These are phyloP conservation scores for Dendrobium huoshanense DNA, from an alignment of 106 monocot genomes.

Conservation along the genomic window DNA sequence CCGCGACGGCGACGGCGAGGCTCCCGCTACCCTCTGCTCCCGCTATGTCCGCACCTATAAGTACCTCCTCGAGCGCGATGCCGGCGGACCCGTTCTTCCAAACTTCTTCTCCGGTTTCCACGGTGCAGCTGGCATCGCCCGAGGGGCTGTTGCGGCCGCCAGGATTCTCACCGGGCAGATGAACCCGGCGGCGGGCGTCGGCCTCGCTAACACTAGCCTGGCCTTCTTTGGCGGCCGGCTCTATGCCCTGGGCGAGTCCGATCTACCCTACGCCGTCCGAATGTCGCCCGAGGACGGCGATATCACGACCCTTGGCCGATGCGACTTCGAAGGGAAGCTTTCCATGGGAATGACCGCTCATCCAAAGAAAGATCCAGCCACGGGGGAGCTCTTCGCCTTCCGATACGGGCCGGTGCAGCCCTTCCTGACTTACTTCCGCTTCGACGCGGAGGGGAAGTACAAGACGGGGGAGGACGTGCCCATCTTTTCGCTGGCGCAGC, in stretches of 20 bases:
- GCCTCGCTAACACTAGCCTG: conserved; percentile 56
- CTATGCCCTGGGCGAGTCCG: conserved; percentile 57
- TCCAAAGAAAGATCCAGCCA: conserved; percentile 51
- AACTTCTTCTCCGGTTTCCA: conserved; percentile 48
- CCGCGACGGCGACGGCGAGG: not conserved
- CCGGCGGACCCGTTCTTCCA: conserved; percentile 45
- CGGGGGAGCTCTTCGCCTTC: conserved; percentile 65
- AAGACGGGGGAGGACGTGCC: conserved; percentile 65
- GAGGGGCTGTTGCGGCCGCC: conserved; percentile 34
- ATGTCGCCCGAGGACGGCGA: conserved; percentile 26
- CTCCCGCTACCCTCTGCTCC: conserved; percentile 43
- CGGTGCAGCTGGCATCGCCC: conserved; percentile 44
- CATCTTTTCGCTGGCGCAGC: conserved; percentile 44
- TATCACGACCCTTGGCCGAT: conserved; percentile 33
- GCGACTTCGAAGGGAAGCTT: conserved; percentile 30
- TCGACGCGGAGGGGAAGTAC: conserved; percentile 34
- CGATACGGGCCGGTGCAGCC: conserved; percentile 53
- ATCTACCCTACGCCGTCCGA: conserved; percentile 44
- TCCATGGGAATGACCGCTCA: conserved; percentile 56
- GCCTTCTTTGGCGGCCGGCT: conserved; percentile 30
- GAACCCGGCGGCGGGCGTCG: conserved; percentile 34
- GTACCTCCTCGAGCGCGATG: conserved; percentile 41
- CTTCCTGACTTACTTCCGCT: conserved; percentile 59
- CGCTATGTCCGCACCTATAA: conserved; percentile 59
- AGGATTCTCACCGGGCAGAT: conserved; percentile 58